phyloP scores from a whole-genome alignment of 2,329 filamentous ascomycete genomes.

The Tolypocladium pustulatum region DNA sequence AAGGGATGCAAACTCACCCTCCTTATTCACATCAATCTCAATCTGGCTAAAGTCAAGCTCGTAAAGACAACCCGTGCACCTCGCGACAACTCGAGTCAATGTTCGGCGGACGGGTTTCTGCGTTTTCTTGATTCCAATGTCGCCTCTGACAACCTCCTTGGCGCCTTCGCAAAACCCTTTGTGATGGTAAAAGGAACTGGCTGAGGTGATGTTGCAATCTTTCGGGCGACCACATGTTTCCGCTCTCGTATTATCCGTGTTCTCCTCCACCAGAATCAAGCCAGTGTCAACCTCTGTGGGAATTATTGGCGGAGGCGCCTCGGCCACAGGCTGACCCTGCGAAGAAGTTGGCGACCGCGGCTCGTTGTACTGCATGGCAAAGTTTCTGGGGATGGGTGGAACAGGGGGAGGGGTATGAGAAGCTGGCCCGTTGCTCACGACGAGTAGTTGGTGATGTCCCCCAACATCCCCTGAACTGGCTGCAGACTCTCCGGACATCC shows the following conservation, averaged over 20 bases:
- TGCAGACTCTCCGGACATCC: not conserved
- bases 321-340: not conserved
- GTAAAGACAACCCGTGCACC: conserved; percentile 41
- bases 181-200: conserved; percentile 40
- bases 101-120: conserved; percentile 33
- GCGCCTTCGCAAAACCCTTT: conserved; percentile 48
- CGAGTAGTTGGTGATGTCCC: conserved; percentile 3
- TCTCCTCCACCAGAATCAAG: conserved; percentile 11
- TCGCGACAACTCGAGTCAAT: conserved; percentile 25
- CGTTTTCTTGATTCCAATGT: conserved; percentile 37
- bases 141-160: conserved; percentile 36
- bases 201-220: conserved; percentile 30
- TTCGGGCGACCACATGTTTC: not conserved
- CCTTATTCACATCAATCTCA: conserved; percentile 38
- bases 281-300: conserved; percentile 6
- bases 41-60: conserved; percentile 43
- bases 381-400: not conserved
- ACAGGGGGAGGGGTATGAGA: not conserved
- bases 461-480: conserved; percentile 2
- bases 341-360: not conserved
- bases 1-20: conserved; percentile 24
- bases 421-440: not conserved
- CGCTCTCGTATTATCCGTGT: not conserved
- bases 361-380: not conserved
- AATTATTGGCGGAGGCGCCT: not conserved